These are phyloP conservation scores for Venustampulla echinocandica DNA, from an alignment of 495 filamentous ascomycete species.

Conservation along the genomic window DNA sequence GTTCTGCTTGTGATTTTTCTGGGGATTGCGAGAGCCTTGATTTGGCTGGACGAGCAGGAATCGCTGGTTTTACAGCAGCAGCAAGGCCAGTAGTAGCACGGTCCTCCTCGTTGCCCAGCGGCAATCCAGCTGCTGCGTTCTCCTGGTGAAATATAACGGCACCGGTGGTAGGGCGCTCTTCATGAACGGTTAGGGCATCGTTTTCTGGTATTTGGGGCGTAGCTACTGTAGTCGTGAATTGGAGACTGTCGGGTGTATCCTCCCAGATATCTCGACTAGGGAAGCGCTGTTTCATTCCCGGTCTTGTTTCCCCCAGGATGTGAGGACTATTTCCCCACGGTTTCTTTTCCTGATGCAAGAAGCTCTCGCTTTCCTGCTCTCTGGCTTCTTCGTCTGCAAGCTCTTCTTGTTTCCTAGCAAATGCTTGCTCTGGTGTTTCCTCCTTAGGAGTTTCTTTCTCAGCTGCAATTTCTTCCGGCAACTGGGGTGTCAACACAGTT, in stretches of 20 bases:
- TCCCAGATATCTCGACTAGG: conserved; percentile 97
- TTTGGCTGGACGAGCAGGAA: conserved; percentile 34
- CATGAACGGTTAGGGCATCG: conserved; percentile 18
- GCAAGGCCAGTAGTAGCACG: conserved; percentile 28
- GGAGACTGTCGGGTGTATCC: conserved; percentile 76
- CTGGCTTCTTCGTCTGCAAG: conserved; percentile 42
- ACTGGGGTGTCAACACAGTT: conserved; percentile 75
- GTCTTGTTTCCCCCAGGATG: conserved; percentile 38
- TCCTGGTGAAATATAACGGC: conserved; percentile 21
- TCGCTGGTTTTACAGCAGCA: conserved; percentile 27
- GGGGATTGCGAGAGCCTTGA: conserved; percentile 21
- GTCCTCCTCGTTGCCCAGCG: conserved; percentile 16
- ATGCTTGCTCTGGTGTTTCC: conserved; percentile 43
- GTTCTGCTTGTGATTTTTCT: conserved; percentile 33
- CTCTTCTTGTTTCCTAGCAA: conserved; percentile 45
- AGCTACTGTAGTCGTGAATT: conserved; percentile 71
- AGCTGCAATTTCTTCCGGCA: conserved; percentile 44
- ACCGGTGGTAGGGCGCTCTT: conserved; percentile 24
- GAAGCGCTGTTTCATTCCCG: conserved; percentile 64
- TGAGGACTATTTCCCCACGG: conserved; percentile 29
- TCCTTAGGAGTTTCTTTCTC: conserved; percentile 31
- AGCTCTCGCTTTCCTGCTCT: conserved; percentile 31
- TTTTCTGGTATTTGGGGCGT: conserved; percentile 48
- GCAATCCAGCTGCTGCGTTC: conserved; percentile 17
- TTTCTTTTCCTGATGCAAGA: conserved; percentile 38